A percentile compares a stretch with the other conserved stretches of the same genome.
These are phyloP conservation scores for Panellus pusillus DNA, from an alignment of 768 basidiomycete genomes.

Conservation along the genomic window DNA sequence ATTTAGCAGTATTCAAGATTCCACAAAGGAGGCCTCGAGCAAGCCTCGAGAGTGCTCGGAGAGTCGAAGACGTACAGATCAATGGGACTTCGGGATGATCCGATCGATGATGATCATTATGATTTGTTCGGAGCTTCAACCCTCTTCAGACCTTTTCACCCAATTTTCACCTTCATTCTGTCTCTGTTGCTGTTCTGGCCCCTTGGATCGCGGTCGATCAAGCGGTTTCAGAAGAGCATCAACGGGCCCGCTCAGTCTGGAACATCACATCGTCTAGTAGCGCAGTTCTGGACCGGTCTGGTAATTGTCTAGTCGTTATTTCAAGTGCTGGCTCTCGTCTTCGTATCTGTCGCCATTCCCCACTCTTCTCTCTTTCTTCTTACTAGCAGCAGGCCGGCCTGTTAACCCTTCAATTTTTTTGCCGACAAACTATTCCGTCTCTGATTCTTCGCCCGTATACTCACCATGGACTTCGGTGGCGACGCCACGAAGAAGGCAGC, in stretches of 20 bases:
- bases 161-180: too few species aligned
- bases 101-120: too few species aligned
- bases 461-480: slow-evolving; percentile 37
- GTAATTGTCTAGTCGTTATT: slow-evolving; percentile 13
- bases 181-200: too few species aligned
- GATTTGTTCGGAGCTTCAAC: too few species aligned
- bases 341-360: background rate
- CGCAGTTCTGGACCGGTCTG: slow-evolving; percentile 17
- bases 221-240: too few species aligned
- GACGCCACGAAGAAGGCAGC: slow-evolving; percentile 33
- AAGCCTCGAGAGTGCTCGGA: too few species aligned
- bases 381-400: slow-evolving; percentile 16
- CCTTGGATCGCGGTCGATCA: too few species aligned
- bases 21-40: too few species aligned
- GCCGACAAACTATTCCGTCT: background rate
- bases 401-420: slow-evolving; percentile 1
- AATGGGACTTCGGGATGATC: too few species aligned
- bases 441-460: slow-evolving; percentile 47
- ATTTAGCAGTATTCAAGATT: too few species aligned
- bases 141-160: too few species aligned
- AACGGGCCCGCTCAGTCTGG: slow-evolving; percentile 1
- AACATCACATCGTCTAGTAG: slow-evolving; percentile 12
- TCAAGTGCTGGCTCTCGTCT: background rate
- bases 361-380: background rate
- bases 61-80: too few species aligned